A percentile compares a stretch with the other conserved stretches of the same genome.
These are phyloP conservation scores for Dothistroma pini DNA, from an alignment of 2,329 filamentous ascomycete species.

Conservation along the genomic window DNA sequence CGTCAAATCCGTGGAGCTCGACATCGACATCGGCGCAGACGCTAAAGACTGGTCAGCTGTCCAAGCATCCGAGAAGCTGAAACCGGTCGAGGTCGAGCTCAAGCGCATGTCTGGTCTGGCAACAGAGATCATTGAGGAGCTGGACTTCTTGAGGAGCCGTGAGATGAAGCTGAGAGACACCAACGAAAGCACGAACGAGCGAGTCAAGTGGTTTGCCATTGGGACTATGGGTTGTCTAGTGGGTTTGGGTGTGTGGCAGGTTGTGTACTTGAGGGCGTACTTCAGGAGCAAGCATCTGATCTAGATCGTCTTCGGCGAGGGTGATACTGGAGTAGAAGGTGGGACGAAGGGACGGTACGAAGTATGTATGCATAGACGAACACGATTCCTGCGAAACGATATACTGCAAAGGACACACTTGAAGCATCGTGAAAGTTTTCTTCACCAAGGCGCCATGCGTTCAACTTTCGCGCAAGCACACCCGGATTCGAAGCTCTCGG, in stretches of 20 bases:
- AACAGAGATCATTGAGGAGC: constrained; percentile 81
- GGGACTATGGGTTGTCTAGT: constrained; percentile 88
- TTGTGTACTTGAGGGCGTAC: constrained; percentile 95
- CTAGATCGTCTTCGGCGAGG: constrained; percentile 27
- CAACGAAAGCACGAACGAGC: constrained; percentile 98
- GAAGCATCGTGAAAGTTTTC: not conserved
- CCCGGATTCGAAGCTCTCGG: too few relatives aligned
- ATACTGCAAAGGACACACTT: not conserved
- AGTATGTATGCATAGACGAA: constrained; percentile 1
- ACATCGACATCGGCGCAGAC: constrained; percentile 94
- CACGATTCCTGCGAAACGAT: not conserved
- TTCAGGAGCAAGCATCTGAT: constrained; percentile 69
- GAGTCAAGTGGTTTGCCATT: constrained; percentile 98
- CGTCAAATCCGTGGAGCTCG: constrained; percentile 76
- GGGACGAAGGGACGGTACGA: not conserved
- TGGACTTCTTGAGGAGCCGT: constrained; percentile 87
- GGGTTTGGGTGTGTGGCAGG: constrained; percentile 90
- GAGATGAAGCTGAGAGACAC: constrained; percentile 97
- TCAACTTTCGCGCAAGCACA: too few relatives aligned
- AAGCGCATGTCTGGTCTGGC: constrained; percentile 89
- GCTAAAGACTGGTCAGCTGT: constrained; percentile 98
- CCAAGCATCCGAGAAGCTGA: constrained; percentile 94
- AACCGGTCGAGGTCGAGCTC: constrained; percentile 93
- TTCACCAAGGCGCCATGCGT: not conserved
- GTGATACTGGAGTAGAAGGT: not conserved